Evolutionary conservation across 2,329 filamentous ascomycete species (phyloP), one percentile per base, ranked within the genome.

Genomic region (Phaeosphaeria sp.): DNA sequence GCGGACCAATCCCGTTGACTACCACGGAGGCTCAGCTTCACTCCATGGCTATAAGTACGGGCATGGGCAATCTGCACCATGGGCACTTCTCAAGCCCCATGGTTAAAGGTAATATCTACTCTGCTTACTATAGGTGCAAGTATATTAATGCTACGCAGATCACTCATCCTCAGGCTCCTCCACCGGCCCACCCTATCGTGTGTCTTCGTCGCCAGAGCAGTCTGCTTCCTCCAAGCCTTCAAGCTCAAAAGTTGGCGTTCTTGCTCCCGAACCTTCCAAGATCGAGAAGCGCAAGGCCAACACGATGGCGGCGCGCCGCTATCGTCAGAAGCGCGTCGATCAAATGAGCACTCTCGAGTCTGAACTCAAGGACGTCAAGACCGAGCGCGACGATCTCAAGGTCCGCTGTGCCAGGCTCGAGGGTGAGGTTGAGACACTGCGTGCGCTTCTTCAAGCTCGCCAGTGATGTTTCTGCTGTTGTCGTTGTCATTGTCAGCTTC

Each of bases 231-330:
- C 61, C 47, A 70, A 65, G 67, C 64, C 65, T 62, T 59, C 60
- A 27, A 68, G 52, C 7, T 56, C 66, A 22, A 72, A 72, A 59
- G 62, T 50, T 55, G 66, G 56, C 44, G 58, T 65, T 18, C 57
- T 64, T n/a, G 59, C 59, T 7, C 55, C 60, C 47, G 76, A 65
- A 18, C 52, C 62, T 59, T 67, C 69, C 25, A 68, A 69, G 33
- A 55, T 77, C 48, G 73, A 76, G 57, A 90, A 90, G 74, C 87
- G 89, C 25, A 84, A 86, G 60, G 84, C 86, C 60, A 91, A 91
- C 74, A 91, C 88, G 15, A 82, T 90, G 60, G 89, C 89, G n/a
- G 89, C 89, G 27, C 84, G 87, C 60, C 87, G 89, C 60, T 91
- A 90, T 71, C 86, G 89, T 23, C 88, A 91, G 72, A 89, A 89